Evolutionary conservation across 2,329 filamentous ascomycete genomes (phyloP).

Genomic region (Ophiostoma triangulosporum): DNA sequence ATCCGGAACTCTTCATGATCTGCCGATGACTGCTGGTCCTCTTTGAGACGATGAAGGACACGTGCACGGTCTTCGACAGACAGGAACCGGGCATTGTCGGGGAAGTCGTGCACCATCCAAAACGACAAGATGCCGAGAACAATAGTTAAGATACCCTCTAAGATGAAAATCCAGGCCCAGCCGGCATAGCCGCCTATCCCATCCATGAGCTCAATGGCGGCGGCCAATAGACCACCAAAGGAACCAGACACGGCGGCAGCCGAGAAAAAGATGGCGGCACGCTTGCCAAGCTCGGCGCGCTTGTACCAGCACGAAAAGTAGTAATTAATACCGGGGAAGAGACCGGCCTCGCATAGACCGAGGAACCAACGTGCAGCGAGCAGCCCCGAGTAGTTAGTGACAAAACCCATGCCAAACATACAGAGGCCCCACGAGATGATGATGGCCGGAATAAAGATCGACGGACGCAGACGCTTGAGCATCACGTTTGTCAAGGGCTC

Average conservation of each 20-base stretch:
- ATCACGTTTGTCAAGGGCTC: conserved; percentile 69
- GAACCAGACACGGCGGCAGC: conserved; percentile 64
- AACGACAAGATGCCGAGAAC: conserved; percentile 51
- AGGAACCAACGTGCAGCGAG: conserved; percentile 59
- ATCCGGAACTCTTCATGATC: conserved; percentile 58
- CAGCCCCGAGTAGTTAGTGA: conserved; percentile 47
- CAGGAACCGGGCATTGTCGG: conserved; percentile 58
- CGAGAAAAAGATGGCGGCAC: conserved; percentile 65
- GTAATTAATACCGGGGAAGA: conserved; percentile 57
- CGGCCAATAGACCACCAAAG: conserved; percentile 57
- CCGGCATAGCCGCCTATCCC: conserved; percentile 38
- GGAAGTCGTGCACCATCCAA: conserved; percentile 69
- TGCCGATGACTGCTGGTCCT: conserved; percentile 54
- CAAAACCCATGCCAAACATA: conserved; percentile 58
- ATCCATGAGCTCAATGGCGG: conserved; percentile 53
- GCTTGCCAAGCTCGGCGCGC: conserved; percentile 58
- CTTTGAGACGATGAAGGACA: conserved; percentile 52
- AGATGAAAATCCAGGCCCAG: conserved; percentile 51
- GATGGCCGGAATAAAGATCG: conserved; percentile 67
- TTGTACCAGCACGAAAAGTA: conserved; percentile 73
- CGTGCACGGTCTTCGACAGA: conserved; percentile 50
- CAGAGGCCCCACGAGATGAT: conserved; percentile 57
- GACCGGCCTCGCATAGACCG: conserved; percentile 59
- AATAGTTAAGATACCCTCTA: conserved; percentile 55
- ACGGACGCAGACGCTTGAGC: conserved; percentile 62